Evolutionary conservation across 2,329 filamentous ascomycete species (phyloP).

Genomic region (Fusarium setosum): DNA sequence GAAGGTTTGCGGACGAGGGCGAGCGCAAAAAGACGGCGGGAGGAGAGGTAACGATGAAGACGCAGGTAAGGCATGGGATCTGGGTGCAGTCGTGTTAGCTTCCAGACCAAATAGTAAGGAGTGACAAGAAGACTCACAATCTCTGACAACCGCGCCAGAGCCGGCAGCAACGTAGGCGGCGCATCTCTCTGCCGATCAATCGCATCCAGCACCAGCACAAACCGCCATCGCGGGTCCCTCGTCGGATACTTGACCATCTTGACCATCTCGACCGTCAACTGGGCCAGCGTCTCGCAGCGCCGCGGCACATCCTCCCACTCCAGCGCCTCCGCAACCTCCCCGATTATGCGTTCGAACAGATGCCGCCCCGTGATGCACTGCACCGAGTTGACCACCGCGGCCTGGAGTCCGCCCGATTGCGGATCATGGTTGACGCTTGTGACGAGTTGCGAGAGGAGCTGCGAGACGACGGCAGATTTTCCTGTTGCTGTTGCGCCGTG

Average conservation of each 20-base stretch:
- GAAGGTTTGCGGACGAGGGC: constrained; percentile 78
- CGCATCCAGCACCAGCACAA: constrained; percentile 88
- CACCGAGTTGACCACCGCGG: constrained; percentile 73
- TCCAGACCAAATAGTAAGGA: constrained; percentile 17
- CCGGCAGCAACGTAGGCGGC: constrained; percentile 81
- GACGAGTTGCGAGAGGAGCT: constrained; percentile 50
- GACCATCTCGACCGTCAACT: constrained; percentile 78
- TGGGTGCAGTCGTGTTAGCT: constrained; percentile 49
- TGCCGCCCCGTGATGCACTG: constrained; percentile 86
- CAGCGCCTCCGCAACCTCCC: constrained; percentile 66
- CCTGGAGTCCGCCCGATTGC: constrained; percentile 54
- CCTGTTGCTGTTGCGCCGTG: constrained; percentile 90
- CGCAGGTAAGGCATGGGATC: constrained; percentile 81
- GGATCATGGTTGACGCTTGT: constrained; percentile 23
- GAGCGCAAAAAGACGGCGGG: constrained; percentile 76
- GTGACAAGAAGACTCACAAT: constrained; percentile 66
- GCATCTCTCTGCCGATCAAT: constrained; percentile 88
- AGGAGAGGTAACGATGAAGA: constrained; percentile 82
- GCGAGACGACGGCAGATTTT: constrained; percentile 78
- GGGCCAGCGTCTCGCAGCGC: constrained; percentile 83
- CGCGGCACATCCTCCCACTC: constrained; percentile 60
- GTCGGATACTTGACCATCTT: constrained; percentile 65
- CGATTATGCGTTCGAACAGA: constrained; percentile 77
- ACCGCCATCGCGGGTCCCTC: constrained; percentile 61
- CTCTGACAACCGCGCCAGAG: constrained; percentile 84